Conservation (phyloP, 83 land plant species). For the Picea engelmannii region DNA sequence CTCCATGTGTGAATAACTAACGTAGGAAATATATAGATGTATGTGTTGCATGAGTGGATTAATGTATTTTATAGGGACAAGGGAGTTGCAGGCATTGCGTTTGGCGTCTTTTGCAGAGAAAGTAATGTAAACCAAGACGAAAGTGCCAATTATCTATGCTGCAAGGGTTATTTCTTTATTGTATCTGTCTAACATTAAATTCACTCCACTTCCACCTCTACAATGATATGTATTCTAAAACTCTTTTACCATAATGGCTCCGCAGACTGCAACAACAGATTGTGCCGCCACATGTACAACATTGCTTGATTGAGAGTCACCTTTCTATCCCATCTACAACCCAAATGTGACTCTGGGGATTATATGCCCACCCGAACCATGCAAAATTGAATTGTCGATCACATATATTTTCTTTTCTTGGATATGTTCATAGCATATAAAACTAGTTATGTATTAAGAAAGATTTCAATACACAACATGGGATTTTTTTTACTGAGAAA, state of each 20-base stretch:
- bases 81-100: conserved; percentile 56
- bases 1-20: background rate
- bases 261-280: conserved; percentile 55
- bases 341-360: conserved; percentile 71
- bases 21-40: background rate
- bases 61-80: conserved; percentile 37
- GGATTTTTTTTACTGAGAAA: background rate
- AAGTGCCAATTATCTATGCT: conserved; percentile 56
- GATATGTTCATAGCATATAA: too few species aligned
- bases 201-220: conserved; percentile 44
- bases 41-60: too few species aligned
- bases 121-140: conserved; percentile 55
- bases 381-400: too few species aligned
- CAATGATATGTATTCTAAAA: conserved; percentile 36
- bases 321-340: conserved; percentile 47
- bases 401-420: too few species aligned
- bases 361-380: conserved; percentile 55
- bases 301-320: conserved; percentile 43
- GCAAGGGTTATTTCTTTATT: conserved; percentile 39
- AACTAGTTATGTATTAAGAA: too few species aligned
- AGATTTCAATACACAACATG: too few species aligned
- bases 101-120: conserved; percentile 68
- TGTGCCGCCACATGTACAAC: conserved; percentile 54
- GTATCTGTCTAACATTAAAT: conserved; percentile 32
- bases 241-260: conserved; percentile 44